phyloP scores from a whole-genome alignment of 371 early-diverging fungal genomes.

The Choanephora cucurbitarum region DNA sequence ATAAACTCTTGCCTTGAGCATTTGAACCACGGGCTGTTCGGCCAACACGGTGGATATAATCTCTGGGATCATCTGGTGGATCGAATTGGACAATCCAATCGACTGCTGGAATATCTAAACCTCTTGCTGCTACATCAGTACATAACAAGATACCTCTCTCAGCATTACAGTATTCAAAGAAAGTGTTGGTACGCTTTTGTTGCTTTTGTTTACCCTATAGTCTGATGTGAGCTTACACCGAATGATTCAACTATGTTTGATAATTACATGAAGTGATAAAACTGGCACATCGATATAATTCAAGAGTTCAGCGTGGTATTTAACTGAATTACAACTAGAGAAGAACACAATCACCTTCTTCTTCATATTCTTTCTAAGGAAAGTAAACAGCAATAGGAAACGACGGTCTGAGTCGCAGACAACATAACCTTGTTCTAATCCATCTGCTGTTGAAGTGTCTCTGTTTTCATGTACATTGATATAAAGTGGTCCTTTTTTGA shows the following conservation, averaged over 20 bases:
- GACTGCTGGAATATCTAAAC: constrained; percentile 97
- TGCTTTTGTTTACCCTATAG: constrained; percentile 87
- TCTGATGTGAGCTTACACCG: no score
- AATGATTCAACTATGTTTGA: no score
- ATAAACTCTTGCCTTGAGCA: constrained; percentile 87
- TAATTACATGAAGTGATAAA: constrained; percentile 85
- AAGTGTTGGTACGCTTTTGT: constrained; percentile 92
- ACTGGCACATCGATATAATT: constrained; percentile 98
- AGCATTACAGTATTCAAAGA: constrained; percentile 94
- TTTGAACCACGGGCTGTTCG: constrained; percentile 95
- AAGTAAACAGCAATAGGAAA: constrained; percentile 93
- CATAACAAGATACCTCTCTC: constrained; percentile 89
- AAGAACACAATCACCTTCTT: constrained; percentile 98
- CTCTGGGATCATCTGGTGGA: constrained; percentile 97
- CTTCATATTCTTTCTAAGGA: constrained; percentile 90
- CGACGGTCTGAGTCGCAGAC: constrained; percentile 88
- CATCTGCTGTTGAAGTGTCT: constrained; percentile 89
- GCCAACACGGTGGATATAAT: constrained; percentile 99
- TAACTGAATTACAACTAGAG: constrained; percentile 93
- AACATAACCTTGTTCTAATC: constrained; percentile 96
- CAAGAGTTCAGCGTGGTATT: constrained; percentile 92
- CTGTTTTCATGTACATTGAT: constrained; percentile 95
- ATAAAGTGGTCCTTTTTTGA: constrained; percentile 91
- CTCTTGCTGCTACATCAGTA: constrained; percentile 99
- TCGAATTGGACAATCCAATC: constrained; percentile 99